These are phyloP conservation scores for Corrigiola litoralis DNA, from an alignment of 179 eudicot species.

Conservation along the genomic window DNA sequence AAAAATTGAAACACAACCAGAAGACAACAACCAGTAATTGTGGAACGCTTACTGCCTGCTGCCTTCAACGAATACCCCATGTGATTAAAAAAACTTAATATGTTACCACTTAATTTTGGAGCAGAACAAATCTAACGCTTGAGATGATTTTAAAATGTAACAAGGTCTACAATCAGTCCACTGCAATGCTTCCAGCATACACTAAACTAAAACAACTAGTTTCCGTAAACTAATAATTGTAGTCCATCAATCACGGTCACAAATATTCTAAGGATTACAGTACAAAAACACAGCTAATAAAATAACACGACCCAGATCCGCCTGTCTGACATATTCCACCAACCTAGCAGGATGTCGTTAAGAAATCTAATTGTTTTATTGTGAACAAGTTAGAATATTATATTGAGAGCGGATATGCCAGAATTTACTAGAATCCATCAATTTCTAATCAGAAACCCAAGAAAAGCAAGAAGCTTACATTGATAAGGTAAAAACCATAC, in stretches of 20 bases:
- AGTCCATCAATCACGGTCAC: constrained; percentile 12
- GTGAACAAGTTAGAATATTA: not conserved
- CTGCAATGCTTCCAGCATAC: not conserved
- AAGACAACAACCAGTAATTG: constrained; percentile 7
- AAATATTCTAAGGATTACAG: constrained; percentile 13
- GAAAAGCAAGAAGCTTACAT: not conserved
- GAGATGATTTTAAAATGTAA: not conserved
- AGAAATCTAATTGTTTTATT: constrained; percentile 8
- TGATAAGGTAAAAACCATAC: constrained; percentile 3
- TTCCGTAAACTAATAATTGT: not conserved
- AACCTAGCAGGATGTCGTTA: constrained; percentile 19
- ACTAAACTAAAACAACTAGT: constrained; percentile 8
- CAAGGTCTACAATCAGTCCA: not conserved
- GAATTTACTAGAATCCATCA: constrained; percentile 3
- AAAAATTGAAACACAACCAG: not conserved
- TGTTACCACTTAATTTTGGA: too few relatives aligned
- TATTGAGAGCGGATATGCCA: not conserved
- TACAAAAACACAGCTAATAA: constrained; percentile 12
- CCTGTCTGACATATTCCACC: constrained; percentile 24
- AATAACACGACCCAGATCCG: constrained; percentile 16
- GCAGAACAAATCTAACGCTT: not conserved
- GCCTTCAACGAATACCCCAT: too few relatives aligned
- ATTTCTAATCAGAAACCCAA: not conserved
- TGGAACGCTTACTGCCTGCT: constrained; percentile 9
- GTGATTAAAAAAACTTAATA: too few relatives aligned